These are phyloP conservation scores for Micromonas pusilla DNA, from an alignment of 139 green algal genomes.

Conservation along the genomic window DNA sequence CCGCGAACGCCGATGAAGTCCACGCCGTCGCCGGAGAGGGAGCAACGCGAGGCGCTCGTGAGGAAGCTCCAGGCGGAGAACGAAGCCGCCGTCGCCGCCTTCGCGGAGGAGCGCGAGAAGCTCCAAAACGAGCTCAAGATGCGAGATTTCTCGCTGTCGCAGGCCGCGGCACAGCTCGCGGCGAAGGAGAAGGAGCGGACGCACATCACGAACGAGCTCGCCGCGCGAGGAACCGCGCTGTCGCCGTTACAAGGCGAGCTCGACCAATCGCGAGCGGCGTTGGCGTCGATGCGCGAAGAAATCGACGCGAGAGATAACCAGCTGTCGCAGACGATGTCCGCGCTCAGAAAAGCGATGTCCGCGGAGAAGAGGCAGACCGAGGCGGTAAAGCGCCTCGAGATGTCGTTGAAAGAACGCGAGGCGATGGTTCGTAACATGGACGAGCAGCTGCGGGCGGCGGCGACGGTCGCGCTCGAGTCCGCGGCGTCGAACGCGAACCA, in stretches of 20 bases:
- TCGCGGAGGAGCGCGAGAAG: not conserved
- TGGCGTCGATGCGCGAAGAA: not conserved
- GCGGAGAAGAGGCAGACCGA: conserved; percentile 8
- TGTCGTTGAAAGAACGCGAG: not conserved
- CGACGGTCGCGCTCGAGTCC: not conserved
- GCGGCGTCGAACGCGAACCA: not conserved
- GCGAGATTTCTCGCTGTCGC: not conserved
- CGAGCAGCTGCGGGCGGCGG: not conserved
- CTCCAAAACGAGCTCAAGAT: not conserved
- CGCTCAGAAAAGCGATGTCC: conserved; percentile 1
- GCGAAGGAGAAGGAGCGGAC: not conserved
- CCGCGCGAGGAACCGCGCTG: not conserved
- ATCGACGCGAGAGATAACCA: not conserved
- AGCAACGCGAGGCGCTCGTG: not conserved
- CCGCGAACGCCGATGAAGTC: no score
- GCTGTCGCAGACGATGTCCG: not conserved
- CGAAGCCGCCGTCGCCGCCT: not conserved
- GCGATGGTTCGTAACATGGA: conserved; percentile 9
- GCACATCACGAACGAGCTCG: not conserved
- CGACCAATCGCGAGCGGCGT: not conserved
- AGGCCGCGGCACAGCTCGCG: not conserved
- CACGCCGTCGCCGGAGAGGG: no score
- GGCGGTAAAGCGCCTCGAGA: not conserved
- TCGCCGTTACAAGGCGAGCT: not conserved
- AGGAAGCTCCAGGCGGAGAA: not conserved